Evolutionary conservation across 2,329 filamentous ascomycete species (phyloP).

Genomic region (Penicillium sp.): DNA sequence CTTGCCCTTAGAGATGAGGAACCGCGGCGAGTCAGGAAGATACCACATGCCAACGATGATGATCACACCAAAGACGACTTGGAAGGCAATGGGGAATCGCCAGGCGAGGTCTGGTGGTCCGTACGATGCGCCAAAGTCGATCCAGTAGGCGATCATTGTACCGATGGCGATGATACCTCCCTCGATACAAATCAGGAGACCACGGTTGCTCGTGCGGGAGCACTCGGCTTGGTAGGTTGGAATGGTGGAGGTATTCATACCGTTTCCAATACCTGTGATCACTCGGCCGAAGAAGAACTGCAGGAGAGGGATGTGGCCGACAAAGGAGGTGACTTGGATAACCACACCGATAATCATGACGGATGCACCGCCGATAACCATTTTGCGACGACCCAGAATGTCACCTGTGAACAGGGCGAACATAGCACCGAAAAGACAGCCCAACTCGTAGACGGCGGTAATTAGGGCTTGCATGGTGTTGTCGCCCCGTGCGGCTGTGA

Average conservation of each 20-base stretch:
- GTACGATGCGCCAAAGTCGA: conserved; percentile 52
- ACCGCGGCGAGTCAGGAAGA: conserved; percentile 52
- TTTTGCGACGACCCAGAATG: conserved; percentile 44
- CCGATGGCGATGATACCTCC: conserved; percentile 58
- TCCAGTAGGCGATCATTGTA: conserved; percentile 58
- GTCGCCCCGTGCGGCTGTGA: conserved; percentile 40
- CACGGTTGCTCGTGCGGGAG: conserved; percentile 60
- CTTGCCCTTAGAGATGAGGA: conserved; percentile 50
- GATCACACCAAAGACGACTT: conserved; percentile 54
- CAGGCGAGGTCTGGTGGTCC: conserved; percentile 44
- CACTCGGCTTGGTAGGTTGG: conserved; percentile 61
- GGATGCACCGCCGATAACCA: conserved; percentile 61
- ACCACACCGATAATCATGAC: conserved; percentile 52
- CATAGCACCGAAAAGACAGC: conserved; percentile 44
- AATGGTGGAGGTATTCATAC: conserved; percentile 60
- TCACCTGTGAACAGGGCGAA: conserved; percentile 43
- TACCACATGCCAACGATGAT: conserved; percentile 48
- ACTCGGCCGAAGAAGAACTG: conserved; percentile 59
- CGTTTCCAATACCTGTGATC: conserved; percentile 59
- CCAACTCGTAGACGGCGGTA: conserved; percentile 38
- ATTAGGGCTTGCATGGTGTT: conserved; percentile 43
- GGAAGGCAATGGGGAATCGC: conserved; percentile 60
- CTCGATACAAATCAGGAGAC: conserved; percentile 64
- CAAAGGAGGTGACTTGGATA: conserved; percentile 41
- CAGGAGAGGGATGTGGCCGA: conserved; percentile 42